These are phyloP conservation scores for Neurospora hispaniola DNA, from an alignment of 495 filamentous ascomycete species.

Conservation along the genomic window DNA sequence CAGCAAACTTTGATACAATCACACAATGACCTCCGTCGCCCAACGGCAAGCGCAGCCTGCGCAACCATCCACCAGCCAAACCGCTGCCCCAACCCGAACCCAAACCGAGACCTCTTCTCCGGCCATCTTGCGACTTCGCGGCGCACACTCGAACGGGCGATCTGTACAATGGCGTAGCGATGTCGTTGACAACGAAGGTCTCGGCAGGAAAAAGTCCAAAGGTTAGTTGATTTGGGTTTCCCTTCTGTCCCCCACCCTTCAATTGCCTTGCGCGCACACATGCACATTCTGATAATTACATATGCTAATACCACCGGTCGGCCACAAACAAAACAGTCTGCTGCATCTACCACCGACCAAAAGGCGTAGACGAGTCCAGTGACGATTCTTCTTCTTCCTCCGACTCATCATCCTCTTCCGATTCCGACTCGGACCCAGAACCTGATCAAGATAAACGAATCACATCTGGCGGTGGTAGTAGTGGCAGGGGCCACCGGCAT, in stretches of 20 bases:
- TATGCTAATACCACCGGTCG: neutral
- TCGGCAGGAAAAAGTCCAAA: constrained; percentile 91
- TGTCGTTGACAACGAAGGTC: constrained; percentile 91
- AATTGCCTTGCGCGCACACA: neutral
- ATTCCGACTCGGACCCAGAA: constrained; percentile 34
- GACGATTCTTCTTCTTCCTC: constrained; percentile 65
- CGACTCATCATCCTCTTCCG: constrained; percentile 39
- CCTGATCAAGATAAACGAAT: constrained; percentile 14
- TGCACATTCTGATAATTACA: neutral
- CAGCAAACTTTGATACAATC: neutral
- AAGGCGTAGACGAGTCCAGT: constrained; percentile 73
- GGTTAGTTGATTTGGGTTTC: constrained; percentile 38
- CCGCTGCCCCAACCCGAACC: constrained; percentile 1
- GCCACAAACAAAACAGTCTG: constrained; percentile 51
- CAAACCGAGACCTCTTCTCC: constrained; percentile 19
- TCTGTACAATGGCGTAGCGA: constrained; percentile 85
- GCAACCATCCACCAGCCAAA: constrained; percentile 12
- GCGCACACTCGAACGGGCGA: constrained; percentile 29
- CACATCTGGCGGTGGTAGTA: constrained; percentile 3
- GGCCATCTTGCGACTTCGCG: constrained; percentile 37
- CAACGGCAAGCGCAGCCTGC: constrained; percentile 8
- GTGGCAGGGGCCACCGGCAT: neutral
- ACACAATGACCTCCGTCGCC: constrained; percentile 14
- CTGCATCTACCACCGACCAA: constrained; percentile 92
- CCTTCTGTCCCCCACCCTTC: neutral